Evolutionary conservation across 352 stramenopile genomes (phyloP), one percentile per base, ranked within the genome.

Genomic region (Blastocystis sp.): DNA sequence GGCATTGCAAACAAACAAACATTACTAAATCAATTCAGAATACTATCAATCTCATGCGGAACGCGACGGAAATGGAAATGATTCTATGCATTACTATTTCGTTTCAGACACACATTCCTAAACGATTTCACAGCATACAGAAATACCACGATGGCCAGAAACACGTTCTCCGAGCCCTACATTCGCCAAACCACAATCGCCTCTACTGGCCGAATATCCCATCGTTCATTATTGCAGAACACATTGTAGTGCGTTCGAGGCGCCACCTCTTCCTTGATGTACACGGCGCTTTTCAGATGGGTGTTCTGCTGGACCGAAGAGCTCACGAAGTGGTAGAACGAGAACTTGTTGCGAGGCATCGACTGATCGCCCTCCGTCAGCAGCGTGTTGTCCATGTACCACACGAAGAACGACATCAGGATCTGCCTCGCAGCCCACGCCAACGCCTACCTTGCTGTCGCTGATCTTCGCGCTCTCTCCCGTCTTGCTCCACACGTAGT

Each of bases 121-220:
- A 84, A 64, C 5, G 73, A 84, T 53, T 84, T 84, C 20, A 84
- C 55, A 45, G 73, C 50, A 84, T 84, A 84, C 53, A 84, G 43
- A 41, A 84, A 84, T 43, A 84, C 53, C n/a, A 84, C 56, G 20
- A 84, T 84, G 39, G 43, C 59, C 26, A 54, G 50, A 45, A 84
- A 84, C 73, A 84, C 45, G 26, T 84, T 84, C 41, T 84, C 73
- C 26, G 29, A 20, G 5, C 73, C 73, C 73, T 84, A 68, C 29
- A 55, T 45, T 55, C 9, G 4, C 47, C 26, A 45, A 18, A 50
- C 29, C 41, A 15, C 26, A 53, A 13, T 47, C 45, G 11, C 13
- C 55, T 37, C 34, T 47, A 84, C 73, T 34, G 73, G 73, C 37
- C 37, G 4, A 69, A 84, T 84, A 5, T 84, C 73, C 73, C 73